Evolutionary conservation across 108 stramenopile species (phyloP), one percentile per base, ranked within the genome.

Genomic region (Aureococcus anophagefferens): DNA sequence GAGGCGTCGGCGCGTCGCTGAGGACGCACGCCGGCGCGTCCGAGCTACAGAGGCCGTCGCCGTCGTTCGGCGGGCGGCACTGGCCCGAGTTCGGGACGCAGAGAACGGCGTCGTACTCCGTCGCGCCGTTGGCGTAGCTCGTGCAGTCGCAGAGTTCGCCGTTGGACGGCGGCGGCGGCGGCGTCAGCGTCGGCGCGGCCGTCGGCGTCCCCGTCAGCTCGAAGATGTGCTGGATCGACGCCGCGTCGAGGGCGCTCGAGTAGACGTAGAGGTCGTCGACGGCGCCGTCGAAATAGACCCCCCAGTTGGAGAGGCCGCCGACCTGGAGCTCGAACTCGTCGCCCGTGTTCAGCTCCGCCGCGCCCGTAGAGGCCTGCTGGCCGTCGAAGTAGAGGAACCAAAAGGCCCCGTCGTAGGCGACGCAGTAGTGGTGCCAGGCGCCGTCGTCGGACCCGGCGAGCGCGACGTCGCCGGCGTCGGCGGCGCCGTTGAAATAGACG

Each of bases 381-480:
- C 51, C 51, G 51, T 59, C 51, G 51, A 59, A 16, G 21, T 16
- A 59, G 21, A 59, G 25, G 21, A 11, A 25, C 21, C 4, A 1
- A 1, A 4, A 9, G 7, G 21, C 51, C 21, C 51, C 51, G 51
- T 59, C 51, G 25, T 59, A 59, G 51, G 51, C 25, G 21, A 59
- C 7, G 51, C 51, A 59, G 51, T 59, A 59, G 51, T 59, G 51
- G 51, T 59, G 51, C 51, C 51, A 59, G n/a, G n/a, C n/a, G n/a
- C n/a, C n/a, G n/a, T n/a, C n/a, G 21, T 44, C 40, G 40, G 40
- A 44, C 9, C 40, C 40, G 40, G 40, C 40, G n/a, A n/a, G n/a
- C n/a, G n/a, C n/a, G n/a, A n/a, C n/a, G n/a, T n/a, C n/a, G n/a
- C n/a, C n/a, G n/a, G n/a, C n/a, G n/a, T n/a, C n/a, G n/a, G n/a